These are phyloP conservation scores for Venturia aucupariae DNA, from an alignment of 2,329 filamentous ascomycete species.

Conservation along the genomic window DNA sequence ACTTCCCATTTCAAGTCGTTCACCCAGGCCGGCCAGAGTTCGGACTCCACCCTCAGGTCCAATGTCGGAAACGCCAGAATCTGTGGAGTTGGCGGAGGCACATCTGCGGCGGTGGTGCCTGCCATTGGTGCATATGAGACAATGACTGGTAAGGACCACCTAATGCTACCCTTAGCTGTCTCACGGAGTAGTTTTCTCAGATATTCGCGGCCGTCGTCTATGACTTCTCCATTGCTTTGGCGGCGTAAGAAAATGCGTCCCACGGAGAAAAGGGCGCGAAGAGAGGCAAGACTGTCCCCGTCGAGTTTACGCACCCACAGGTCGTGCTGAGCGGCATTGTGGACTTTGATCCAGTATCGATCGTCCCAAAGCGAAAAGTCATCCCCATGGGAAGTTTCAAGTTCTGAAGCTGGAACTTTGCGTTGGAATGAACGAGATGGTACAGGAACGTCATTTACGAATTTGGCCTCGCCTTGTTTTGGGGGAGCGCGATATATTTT, in stretches of 20 bases:
- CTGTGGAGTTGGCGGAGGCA: neutral
- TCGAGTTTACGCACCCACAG: slow-evolving; percentile 35
- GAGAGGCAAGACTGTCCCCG: slow-evolving; percentile 20
- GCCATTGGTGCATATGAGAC: slow-evolving; percentile 14
- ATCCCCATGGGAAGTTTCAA: neutral
- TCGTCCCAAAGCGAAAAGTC: slow-evolving; percentile 44
- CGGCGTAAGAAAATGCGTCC: slow-evolving; percentile 17
- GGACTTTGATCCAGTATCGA: slow-evolving; percentile 46
- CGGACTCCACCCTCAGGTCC: slow-evolving; percentile 18
- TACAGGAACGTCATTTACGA: neutral
- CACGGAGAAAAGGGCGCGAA: slow-evolving; percentile 17
- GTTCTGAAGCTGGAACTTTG: slow-evolving; percentile 13
- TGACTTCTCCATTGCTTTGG: neutral
- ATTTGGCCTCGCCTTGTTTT: neutral
- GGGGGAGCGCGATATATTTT: slow-evolving; percentile 1
- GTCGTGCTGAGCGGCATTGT: slow-evolving; percentile 22
- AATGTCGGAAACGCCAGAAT: slow-evolving; percentile 26
- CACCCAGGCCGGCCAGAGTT: slow-evolving; percentile 13
- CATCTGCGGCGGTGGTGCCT: neutral
- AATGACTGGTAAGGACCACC: slow-evolving; percentile 16
- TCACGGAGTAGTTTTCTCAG: slow-evolving; percentile 13
- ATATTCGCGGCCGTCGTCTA: slow-evolving; percentile 2
- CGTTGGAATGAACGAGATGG: neutral
- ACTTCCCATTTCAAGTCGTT: slow-evolving; percentile 19
- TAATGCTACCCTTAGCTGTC: slow-evolving; percentile 12